Conservation (phyloP, 2,329 filamentous ascomycete genomes). For the Basipetospora chlamydospora region DNA sequence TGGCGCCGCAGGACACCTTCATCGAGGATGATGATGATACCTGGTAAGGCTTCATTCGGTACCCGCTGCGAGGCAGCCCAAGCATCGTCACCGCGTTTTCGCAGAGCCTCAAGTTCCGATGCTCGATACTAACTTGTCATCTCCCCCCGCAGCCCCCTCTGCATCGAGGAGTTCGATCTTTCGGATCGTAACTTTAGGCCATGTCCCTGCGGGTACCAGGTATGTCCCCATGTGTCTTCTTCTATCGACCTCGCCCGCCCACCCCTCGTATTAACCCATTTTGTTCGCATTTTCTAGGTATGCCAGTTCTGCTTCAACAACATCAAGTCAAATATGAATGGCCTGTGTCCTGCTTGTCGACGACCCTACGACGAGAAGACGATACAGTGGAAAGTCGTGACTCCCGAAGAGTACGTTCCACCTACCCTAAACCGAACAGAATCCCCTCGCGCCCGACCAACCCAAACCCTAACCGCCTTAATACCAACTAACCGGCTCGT, state of each 20-base stretch:
- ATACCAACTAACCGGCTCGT: constrained; percentile 15
- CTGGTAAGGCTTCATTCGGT: constrained; percentile 33
- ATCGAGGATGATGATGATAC: constrained; percentile 59
- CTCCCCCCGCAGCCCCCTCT: constrained; percentile 59
- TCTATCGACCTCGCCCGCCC: neutral
- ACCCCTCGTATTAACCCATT: neutral
- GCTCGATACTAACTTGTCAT: constrained; percentile 13
- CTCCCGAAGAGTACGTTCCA: constrained; percentile 65
- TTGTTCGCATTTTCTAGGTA: constrained; percentile 42
- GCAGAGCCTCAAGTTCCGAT: constrained; percentile 8
- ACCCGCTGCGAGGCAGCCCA: neutral
- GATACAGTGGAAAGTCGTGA: constrained; percentile 92
- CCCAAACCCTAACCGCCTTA: neutral
- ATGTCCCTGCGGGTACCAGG: constrained; percentile 96
- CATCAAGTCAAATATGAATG: constrained; percentile 96
- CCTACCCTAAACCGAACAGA: neutral
- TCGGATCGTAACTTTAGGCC: constrained; percentile 94
- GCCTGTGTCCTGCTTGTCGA: constrained; percentile 91
- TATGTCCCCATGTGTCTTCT: constrained; percentile 26
- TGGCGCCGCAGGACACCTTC: constrained; percentile 57
- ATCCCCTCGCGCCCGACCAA: neutral
- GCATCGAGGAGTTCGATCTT: constrained; percentile 97
- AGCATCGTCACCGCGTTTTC: constrained; percentile 3
- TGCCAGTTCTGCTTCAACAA: constrained; percentile 99
- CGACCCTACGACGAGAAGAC: constrained; percentile 92